Base-by-base conservation (phyloP, 2,329 filamentous ascomycete genomes). In the Talaromyces sp. region DNA sequence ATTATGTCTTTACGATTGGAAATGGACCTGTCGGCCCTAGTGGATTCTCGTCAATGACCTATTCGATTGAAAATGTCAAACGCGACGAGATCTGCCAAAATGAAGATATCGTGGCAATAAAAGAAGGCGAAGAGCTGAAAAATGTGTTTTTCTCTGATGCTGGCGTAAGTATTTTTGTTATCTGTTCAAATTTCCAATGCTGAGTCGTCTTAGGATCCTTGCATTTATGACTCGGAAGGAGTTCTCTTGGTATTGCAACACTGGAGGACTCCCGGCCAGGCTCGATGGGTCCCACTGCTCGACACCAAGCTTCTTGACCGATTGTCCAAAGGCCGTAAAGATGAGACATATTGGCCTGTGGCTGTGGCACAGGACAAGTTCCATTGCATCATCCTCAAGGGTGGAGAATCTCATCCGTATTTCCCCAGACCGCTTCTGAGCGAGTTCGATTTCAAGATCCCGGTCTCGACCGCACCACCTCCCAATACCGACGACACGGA, bases 371-470 rank as follows among this genome's bases (percentile, higher is more conserved):
- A 93, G 69, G 85, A 90, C 70, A 94, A 90, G 71, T 99, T 99
- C 76, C 94, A 98, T 82, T 99, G 96, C 79, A 97, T 99, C 77
- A 98, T 99, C 69, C 87, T 99, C 72, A 99, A 99, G 78, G 95
- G 95, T 65, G 90, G 90, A 40, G 95, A 99, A 72, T 86, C 89
- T 71, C 91, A 97, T 71, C 93, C 94, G 0, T 97, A 95, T 79
- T 98, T 94, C 78, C 95, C 92, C 10, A 88, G 90, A 9, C 93
- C 92, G 2, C 81, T 97, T 42, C 87, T 99, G 40, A 93, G 89
- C 50, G 95, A 99, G 74, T 99, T 99, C 72, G 91, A 92, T 56
- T 96, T 99, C 73, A 87, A 89, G 51, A 85, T 99, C 18, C 95
- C 96, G 0, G 80, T 97, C 36, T 85, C 86, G 3, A 85, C 85